Evolutionary conservation across 371 early-diverging fungal genomes (phyloP).

Genomic region (Phascolomyces articulosus): DNA sequence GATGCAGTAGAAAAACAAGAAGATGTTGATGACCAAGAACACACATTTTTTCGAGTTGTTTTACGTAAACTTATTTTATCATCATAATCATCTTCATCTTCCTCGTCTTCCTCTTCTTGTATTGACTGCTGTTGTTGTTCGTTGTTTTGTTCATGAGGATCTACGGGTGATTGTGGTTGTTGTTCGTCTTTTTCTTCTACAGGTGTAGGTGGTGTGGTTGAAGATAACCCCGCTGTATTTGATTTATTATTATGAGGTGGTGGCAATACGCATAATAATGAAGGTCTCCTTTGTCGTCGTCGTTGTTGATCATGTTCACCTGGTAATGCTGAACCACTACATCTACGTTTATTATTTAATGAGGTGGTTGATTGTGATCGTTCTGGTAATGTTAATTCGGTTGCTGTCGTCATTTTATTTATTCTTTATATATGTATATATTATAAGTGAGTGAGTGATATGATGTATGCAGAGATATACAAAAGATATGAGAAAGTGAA

Average conservation of each 20-base stretch:
- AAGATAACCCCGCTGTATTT: too few species aligned
- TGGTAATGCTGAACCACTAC: slow-evolving; percentile 15
- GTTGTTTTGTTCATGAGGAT: too few species aligned
- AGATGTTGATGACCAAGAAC: slow-evolving; percentile 18
- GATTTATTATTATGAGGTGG: neutral
- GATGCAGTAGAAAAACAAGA: slow-evolving; percentile 16
- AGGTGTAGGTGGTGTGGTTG: too few species aligned
- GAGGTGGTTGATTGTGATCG: neutral
- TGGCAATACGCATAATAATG: slow-evolving; percentile 4
- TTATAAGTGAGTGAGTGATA: too few species aligned
- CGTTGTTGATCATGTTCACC: slow-evolving; percentile 16
- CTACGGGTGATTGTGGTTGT: neutral
- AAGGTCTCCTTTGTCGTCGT: slow-evolving; percentile 13
- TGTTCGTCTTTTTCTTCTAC: too few species aligned
- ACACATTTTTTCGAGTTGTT: slow-evolving; percentile 10
- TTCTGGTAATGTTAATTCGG: neutral
- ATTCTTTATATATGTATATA: too few species aligned
- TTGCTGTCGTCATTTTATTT: neutral
- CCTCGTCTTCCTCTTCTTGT: neutral
- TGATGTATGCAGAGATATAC: too few species aligned
- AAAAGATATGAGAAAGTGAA: too few species aligned
- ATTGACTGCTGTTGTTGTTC: neutral
- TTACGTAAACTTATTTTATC: neutral
- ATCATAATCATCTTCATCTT: neutral
- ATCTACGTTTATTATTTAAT: slow-evolving; percentile 16